Evolutionary conservation across 495 filamentous ascomycete genomes (phyloP).

Genomic region (Aspergillus cavernicola): DNA sequence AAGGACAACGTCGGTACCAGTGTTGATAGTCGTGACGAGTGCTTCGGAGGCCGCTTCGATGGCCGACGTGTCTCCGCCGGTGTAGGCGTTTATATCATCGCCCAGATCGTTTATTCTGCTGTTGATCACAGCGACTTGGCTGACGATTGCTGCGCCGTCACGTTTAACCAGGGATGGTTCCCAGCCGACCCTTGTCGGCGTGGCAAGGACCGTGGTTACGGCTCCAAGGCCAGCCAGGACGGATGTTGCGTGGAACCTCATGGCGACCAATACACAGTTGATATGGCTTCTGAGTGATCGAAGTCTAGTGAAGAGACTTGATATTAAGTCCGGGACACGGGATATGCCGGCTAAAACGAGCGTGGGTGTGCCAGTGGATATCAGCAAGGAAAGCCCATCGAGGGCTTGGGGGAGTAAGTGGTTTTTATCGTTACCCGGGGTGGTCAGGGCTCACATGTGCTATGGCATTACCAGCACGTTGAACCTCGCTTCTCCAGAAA

Average conservation of each 20-base stretch:
- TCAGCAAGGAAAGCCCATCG: not conserved
- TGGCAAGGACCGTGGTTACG: slow-evolving; percentile 18
- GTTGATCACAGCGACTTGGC: slow-evolving; percentile 27
- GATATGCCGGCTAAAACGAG: not conserved
- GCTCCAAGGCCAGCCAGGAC: slow-evolving; percentile 5
- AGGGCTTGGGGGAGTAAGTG: not conserved
- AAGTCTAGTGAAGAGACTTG: not conserved
- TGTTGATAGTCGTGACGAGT: slow-evolving; percentile 28
- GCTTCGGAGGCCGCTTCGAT: slow-evolving; percentile 27
- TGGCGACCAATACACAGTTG: not conserved
- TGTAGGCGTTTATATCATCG: slow-evolving; percentile 33
- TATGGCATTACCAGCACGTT: not conserved
- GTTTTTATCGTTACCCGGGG: not conserved
- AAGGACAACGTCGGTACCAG: slow-evolving; percentile 11
- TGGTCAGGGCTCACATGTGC: not conserved
- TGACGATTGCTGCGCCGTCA: slow-evolving; percentile 30
- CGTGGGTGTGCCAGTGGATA: not conserved
- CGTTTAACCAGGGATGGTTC: slow-evolving; percentile 24
- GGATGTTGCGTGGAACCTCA: slow-evolving; percentile 3
- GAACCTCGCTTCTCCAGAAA: not conserved
- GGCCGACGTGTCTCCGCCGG: slow-evolving; percentile 22
- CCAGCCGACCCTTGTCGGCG: slow-evolving; percentile 15
- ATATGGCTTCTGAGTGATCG: not conserved
- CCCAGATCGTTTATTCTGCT: slow-evolving; percentile 30
- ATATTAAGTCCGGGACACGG: no score